Evolutionary conservation across 768 basidiomycete genomes (phyloP), one percentile per base, ranked within the genome.

Genomic region (Boletales sp.): DNA sequence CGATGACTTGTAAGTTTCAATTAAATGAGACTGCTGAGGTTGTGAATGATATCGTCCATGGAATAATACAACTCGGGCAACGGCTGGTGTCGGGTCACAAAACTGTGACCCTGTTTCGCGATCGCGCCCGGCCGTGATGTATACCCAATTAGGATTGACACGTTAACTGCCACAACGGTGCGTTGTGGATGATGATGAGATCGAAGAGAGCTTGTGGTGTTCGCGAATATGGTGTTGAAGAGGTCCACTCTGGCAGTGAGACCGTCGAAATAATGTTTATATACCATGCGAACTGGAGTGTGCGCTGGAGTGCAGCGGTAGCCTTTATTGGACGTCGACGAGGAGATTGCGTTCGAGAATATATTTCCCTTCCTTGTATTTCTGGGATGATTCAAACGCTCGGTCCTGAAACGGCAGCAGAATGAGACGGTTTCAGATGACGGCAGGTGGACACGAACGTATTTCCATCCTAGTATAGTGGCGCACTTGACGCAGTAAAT

Each of bases 311-410:
- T 51, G 48, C 31, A 24, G 8, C 41, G n/a, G 43, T 43, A 36
- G 55, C 38, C 29, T 45, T 70, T 75, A 92, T 74, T 92, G 87
- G 47, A 93, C 90, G 62, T 93, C 90, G 59, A 84, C 78, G 62
- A 92, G 86, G 61, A 92, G 78, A 65, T 89, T 90, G 62, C 91
- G 86, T 72, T 99, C 95, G 55, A 99, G 88, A 67, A 99, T 98
- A 70, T 83, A 97, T 76, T 94, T 94, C 65, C 94, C 93, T 74
- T 99, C 95, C 67, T 99, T 99, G 78, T 98, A 99, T 70, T 87
- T 91, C 79, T 99, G 94, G 8, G 84, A 79, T 11, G 77, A 65
- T 64, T 97, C 94, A 65, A 84, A 97, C 14, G 95, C 95, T 49
- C 83, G 83, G 68, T 97, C 95, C 95, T 97, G 61, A 40, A n/a